phyloP scores from a whole-genome alignment of 164 flowering plant species.

The Chimonanthus praecox region DNA sequence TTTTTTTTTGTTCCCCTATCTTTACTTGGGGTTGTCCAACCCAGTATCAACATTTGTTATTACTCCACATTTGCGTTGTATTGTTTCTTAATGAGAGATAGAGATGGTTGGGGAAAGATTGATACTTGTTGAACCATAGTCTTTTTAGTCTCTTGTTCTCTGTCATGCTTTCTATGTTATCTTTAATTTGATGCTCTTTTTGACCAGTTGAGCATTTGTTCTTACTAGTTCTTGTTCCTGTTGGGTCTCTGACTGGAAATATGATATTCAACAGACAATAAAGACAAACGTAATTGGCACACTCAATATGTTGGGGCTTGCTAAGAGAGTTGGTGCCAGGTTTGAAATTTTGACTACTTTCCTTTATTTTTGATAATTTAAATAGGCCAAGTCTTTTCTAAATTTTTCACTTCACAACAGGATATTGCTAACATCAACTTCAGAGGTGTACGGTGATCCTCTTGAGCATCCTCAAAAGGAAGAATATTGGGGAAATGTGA shows the following conservation, averaged over 20 bases:
- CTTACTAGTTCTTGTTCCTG: neutral
- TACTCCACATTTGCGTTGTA: too few relatives aligned
- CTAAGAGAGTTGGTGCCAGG: slow-evolving; percentile 98
- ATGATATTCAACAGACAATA: slow-evolving; percentile 47
- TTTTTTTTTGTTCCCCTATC: too few relatives aligned
- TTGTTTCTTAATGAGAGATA: too few relatives aligned
- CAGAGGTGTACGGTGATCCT: slow-evolving; percentile 99
- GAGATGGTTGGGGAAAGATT: too few relatives aligned
- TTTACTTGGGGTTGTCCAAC: too few relatives aligned
- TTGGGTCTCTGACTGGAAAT: neutral
- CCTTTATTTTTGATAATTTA: neutral
- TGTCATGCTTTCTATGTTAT: neutral
- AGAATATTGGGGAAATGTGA: slow-evolving; percentile 97
- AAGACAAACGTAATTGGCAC: slow-evolving; percentile 99
- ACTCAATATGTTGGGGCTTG: slow-evolving; percentile 96
- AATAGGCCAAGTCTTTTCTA: neutral
- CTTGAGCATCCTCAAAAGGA: slow-evolving; percentile 96
- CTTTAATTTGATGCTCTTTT: neutral
- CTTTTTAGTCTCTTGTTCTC: neutral
- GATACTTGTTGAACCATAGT: neutral
- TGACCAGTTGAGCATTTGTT: neutral
- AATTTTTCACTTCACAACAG: slow-evolving; percentile 20
- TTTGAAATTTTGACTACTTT: slow-evolving; percentile 15
- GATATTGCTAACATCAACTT: slow-evolving; percentile 93
- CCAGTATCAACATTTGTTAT: too few relatives aligned